A percentile compares a stretch with the other conserved stretches of the same genome.
Conservation (phyloP, 495 filamentous ascomycete species). For the Neurospora pannonica region DNA sequence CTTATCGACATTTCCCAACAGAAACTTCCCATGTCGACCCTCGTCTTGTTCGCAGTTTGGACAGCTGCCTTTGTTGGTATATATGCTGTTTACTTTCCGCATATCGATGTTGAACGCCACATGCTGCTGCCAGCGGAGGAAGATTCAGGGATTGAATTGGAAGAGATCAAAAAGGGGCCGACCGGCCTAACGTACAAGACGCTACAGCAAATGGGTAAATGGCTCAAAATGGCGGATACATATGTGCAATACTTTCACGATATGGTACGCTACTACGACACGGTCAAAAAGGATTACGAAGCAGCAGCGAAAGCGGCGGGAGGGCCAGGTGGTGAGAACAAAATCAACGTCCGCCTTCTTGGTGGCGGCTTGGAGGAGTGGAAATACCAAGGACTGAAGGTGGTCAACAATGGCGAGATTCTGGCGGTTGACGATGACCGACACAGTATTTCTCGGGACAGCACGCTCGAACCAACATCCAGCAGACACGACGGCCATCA, state of each 20-base stretch:
- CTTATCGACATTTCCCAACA: conserved; percentile 61
- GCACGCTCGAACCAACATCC: conserved; percentile 19
- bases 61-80: conserved; percentile 64
- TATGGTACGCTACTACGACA: conserved; percentile 58
- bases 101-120: conserved; percentile 63
- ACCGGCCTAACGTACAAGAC: conserved; percentile 32
- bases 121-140: conserved; percentile 34
- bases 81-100: conserved; percentile 65
- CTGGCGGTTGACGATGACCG: conserved; percentile 22
- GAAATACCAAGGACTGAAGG: conserved; percentile 30
- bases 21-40: conserved; percentile 69
- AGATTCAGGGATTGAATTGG: conserved; percentile 10
- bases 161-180: conserved; percentile 23
- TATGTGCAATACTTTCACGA: conserved; percentile 61
- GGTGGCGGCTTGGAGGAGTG: conserved; percentile 68
- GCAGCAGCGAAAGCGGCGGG: conserved; percentile 2
- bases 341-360: conserved; percentile 36
- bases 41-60: conserved; percentile 74
- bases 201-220: conserved; percentile 50
- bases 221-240: conserved; percentile 60
- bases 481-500: conserved; percentile 15
- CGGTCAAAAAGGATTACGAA: conserved; percentile 51
- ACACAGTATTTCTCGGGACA: conserved; percentile 22
- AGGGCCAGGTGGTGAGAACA: background rate
- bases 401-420: conserved; percentile 35